Evolutionary conservation across 176 grass and related monocot genomes (phyloP), one percentile per base, ranked within the genome.

Genomic region (Thalia dealbata): DNA sequence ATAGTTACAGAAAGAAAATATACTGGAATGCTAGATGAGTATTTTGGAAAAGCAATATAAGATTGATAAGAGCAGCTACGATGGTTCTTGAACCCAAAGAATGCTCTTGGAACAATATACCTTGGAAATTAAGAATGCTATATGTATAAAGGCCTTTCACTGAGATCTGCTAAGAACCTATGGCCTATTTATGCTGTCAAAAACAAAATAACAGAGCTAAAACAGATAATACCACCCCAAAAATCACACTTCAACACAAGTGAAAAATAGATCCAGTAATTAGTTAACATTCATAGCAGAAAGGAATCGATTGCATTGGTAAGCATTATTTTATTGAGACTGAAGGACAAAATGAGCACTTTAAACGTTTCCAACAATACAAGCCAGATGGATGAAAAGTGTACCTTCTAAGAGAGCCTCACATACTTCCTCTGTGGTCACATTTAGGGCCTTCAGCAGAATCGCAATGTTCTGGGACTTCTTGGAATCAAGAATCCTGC

Each of bases 351-450:
- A 22, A 61, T 6, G 26, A 10, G 26, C 10, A n/a, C 21, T 61
- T n/a, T 10, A n/a, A 60, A 60, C 16, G 16, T 24, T 23, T 61
- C 21, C n/a, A 24, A 10, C 24, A 25, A 61, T 14, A 61, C 59
- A 61, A 10, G 24, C 19, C 10, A 26, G 0, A 59, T 0, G 10
- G 59, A 61, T 61, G 63, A 18, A 66, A 32, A 32, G 26, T 21
- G 18, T 81, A 90, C 91, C 87, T 90, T 95, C 82, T 75, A 90
- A 69, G 45, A 95, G 82, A 76, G 87, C 87, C 21, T 81, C 82
- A 3, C 80, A 75, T 22, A 95, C 77, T 87, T 87, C 79, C 66
- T 87, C 84, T 67, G 82, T 67, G 21, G 84, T 89, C 56, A 83
- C 61, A 77, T 81, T 71, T 69, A 95, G 61, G 14, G 84, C 80